These are phyloP conservation scores for Marasmius fiardii DNA, from an alignment of 1,284 basidiomycete species.

Conservation along the genomic window DNA sequence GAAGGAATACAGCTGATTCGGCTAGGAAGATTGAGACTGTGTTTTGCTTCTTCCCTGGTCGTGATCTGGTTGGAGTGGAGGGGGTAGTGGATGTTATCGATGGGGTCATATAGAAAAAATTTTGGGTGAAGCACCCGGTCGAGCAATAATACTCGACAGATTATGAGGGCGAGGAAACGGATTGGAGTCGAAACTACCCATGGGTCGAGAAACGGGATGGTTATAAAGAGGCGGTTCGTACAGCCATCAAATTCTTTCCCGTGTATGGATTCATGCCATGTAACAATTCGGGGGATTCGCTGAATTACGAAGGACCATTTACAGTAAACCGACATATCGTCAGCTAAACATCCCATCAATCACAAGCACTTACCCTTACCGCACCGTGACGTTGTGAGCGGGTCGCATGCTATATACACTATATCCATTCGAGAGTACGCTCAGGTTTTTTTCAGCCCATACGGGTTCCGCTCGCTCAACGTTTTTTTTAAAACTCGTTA, in stretches of 20 bases:
- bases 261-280: neutral
- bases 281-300: neutral
- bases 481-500: too few relatives aligned
- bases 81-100: neutral
- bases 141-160: neutral
- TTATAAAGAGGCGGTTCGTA: neutral
- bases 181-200: neutral
- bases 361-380: neutral
- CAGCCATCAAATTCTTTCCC: neutral
- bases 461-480: too few relatives aligned
- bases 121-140: neutral
- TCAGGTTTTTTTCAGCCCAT: too few relatives aligned
- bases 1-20: slow-evolving; percentile 81
- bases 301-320: neutral
- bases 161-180: neutral
- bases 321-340: neutral
- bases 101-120: neutral
- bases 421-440: too few relatives aligned
- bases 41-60: slow-evolving; percentile 22
- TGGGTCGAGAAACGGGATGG: neutral
- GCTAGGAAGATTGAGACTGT: slow-evolving; percentile 65
- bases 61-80: neutral
- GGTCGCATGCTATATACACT: too few relatives aligned
- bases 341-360: neutral
- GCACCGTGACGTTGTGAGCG: neutral